Percentiles rank a stretch among this genome's conserved stretches.
phyloP scores from a whole-genome alignment of 768 basidiomycete genomes.

The Suillus lakei region DNA sequence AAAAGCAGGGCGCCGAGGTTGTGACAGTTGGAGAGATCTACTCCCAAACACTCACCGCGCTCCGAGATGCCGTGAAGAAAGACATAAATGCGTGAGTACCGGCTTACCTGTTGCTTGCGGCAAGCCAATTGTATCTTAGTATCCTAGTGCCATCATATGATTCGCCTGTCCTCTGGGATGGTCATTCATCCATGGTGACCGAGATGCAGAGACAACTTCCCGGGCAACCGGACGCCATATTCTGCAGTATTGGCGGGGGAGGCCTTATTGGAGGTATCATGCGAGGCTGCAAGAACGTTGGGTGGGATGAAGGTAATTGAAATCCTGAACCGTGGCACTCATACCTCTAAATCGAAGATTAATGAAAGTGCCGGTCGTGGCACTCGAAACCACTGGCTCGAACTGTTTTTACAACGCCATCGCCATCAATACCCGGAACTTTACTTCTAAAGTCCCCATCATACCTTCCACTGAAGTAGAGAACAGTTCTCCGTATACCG shows the following conservation, averaged over 20 bases:
- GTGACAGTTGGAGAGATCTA: constrained; percentile 63
- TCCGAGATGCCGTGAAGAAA: constrained; percentile 47
- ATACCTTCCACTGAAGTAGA: constrained; percentile 30
- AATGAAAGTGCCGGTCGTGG: constrained; percentile 62
- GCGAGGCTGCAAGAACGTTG: constrained; percentile 61
- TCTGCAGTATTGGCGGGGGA: constrained; percentile 80
- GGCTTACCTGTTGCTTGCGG: neutral
- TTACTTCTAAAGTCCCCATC: constrained; percentile 37
- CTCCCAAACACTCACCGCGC: constrained; percentile 57
- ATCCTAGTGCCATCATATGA: constrained; percentile 77
- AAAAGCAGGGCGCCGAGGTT: constrained; percentile 58
- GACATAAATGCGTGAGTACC: constrained; percentile 58
- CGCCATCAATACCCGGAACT: constrained; percentile 52
- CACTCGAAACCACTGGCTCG: constrained; percentile 72
- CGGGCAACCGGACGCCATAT: constrained; percentile 66
- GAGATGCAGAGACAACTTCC: constrained; percentile 64
- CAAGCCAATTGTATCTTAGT: constrained; percentile 37
- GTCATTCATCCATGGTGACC: constrained; percentile 73
- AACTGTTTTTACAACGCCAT: constrained; percentile 77
- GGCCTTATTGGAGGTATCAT: constrained; percentile 75
- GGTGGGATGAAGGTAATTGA: constrained; percentile 71
- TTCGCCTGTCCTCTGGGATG: constrained; percentile 71
- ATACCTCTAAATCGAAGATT: constrained; percentile 8
- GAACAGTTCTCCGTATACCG: constrained; percentile 41
- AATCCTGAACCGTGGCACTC: neutral